Conservation (phyloP, 2,329 filamentous ascomycete genomes). For the Escovopsis sp. region DNA sequence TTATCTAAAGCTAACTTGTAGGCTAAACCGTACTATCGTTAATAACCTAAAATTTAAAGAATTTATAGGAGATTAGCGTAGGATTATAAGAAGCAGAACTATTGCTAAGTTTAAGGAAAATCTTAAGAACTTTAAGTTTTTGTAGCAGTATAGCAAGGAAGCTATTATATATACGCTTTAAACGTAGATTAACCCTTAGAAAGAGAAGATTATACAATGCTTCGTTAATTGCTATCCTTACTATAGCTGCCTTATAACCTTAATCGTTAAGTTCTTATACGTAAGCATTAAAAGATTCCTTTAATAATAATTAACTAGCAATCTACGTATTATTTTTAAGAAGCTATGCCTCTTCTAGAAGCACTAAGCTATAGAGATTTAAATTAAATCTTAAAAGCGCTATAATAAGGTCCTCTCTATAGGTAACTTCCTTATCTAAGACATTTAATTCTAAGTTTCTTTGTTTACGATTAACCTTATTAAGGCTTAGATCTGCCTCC, state of each 20-base stretch:
- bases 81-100: too few species aligned
- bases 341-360: not conserved
- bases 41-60: not conserved
- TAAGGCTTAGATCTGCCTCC: too few species aligned
- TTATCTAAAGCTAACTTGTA: not conserved
- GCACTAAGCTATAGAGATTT: not conserved
- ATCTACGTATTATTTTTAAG: too few species aligned
- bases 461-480: not conserved
- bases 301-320: not conserved
- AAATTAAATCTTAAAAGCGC: not conserved
- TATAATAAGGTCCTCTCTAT: not conserved
- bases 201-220: not conserved
- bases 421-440: too few species aligned
- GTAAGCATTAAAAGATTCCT: not conserved
- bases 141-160: too few species aligned
- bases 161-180: too few species aligned
- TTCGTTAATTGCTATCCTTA: not conserved
- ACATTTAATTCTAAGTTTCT: not conserved
- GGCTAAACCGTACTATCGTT: not conserved
- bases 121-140: too few species aligned
- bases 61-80: too few species aligned
- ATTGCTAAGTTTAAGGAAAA: too few species aligned
- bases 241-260: not conserved
- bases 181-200: not conserved
- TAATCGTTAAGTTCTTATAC: not conserved